These are phyloP conservation scores for Zygoascus hellenicus DNA, from an alignment of 1,139 yeast genomes.

Conservation along the genomic window DNA sequence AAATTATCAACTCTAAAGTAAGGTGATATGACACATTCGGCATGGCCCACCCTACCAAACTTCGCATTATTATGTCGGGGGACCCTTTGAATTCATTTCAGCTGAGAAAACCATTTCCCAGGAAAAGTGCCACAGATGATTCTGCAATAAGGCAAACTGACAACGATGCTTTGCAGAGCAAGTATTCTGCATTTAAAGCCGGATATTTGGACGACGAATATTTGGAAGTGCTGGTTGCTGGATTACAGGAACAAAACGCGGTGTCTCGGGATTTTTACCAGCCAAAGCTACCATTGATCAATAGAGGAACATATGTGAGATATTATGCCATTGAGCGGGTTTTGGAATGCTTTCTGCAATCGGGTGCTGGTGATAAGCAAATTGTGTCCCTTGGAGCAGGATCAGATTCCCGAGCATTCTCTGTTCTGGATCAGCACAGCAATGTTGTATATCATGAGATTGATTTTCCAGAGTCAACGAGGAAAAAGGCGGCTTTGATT, in stretches of 20 bases:
- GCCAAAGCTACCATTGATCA: conserved; percentile 70
- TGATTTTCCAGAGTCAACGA: conserved; percentile 63
- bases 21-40: too few species aligned
- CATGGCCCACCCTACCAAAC: too few species aligned
- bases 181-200: conserved; percentile 50
- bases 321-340: conserved; percentile 56
- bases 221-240: conserved; percentile 41
- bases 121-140: not conserved
- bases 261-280: conserved; percentile 27
- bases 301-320: conserved; percentile 76
- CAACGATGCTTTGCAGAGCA: conserved; percentile 75
- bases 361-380: conserved; percentile 38
- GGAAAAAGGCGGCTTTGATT: conserved; percentile 56
- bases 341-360: conserved; percentile 44
- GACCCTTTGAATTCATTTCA: too few species aligned
- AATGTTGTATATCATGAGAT: conserved; percentile 56
- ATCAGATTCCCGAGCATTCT: conserved; percentile 78
- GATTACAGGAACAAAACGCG: conserved; percentile 29
- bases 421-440: conserved; percentile 33
- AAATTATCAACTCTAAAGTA: too few species aligned
- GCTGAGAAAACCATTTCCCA: too few species aligned
- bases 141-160: conserved; percentile 62
- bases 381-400: conserved; percentile 91
- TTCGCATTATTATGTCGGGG: too few species aligned
- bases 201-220: conserved; percentile 53